A percentile compares a stretch with the other conserved stretches of the same genome.
Evolutionary conservation across 2,329 filamentous ascomycete species (phyloP).

Genomic region (Penicillium sp.): DNA sequence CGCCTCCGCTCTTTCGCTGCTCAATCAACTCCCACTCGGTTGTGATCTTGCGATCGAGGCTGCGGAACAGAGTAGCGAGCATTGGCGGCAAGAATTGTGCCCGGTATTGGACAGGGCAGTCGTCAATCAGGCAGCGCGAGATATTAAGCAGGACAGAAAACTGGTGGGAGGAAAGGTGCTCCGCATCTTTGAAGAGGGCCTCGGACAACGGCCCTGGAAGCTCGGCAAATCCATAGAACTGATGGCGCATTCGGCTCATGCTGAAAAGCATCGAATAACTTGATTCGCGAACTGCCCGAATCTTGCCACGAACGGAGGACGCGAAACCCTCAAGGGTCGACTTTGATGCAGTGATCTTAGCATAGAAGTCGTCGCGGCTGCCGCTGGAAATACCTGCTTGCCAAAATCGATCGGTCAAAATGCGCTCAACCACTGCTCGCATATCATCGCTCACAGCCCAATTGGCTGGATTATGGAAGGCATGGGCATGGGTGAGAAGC

Average conservation of each 20-base stretch:
- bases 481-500: constrained; percentile 86
- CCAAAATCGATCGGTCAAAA: constrained; percentile 96
- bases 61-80: constrained; percentile 78
- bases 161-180: constrained; percentile 86
- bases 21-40: constrained; percentile 84
- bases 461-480: constrained; percentile 83
- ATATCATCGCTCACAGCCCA: constrained; percentile 83
- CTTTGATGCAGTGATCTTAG: constrained; percentile 86
- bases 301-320: constrained; percentile 86
- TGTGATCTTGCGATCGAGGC: constrained; percentile 86
- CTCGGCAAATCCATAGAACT: constrained; percentile 89
- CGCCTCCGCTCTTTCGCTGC: constrained; percentile 62
- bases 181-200: constrained; percentile 81
- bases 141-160: constrained; percentile 91
- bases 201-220: constrained; percentile 82
- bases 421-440: constrained; percentile 75
- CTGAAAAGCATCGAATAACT: constrained; percentile 95
- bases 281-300: constrained; percentile 88
- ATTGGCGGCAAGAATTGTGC: constrained; percentile 84
- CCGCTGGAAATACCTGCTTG: constrained; percentile 96
- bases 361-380: constrained; percentile 96
- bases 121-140: constrained; percentile 85
- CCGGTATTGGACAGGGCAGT: constrained; percentile 81
- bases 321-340: constrained; percentile 90
- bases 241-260: constrained; percentile 82